phyloP scores from a whole-genome alignment of 2,329 filamentous ascomycete genomes.

The Ceratocystis cubensis region DNA sequence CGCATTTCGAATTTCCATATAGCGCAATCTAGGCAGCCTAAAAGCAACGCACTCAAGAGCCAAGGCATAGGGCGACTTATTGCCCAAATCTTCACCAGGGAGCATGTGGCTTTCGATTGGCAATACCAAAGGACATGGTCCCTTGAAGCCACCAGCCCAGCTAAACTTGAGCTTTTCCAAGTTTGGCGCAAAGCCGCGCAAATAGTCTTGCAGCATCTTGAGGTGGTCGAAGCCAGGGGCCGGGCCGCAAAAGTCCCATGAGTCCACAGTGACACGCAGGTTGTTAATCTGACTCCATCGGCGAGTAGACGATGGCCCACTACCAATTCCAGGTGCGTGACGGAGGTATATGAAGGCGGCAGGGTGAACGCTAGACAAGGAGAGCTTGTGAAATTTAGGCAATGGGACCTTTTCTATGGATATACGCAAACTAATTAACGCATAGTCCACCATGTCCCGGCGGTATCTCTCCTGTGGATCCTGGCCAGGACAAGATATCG shows the following conservation, averaged over 20 bases:
- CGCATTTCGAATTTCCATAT: slow-evolving; percentile 60
- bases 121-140: slow-evolving; percentile 61
- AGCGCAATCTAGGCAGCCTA: slow-evolving; percentile 53
- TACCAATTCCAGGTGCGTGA: slow-evolving; percentile 60
- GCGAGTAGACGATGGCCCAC: slow-evolving; percentile 55
- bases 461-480: slow-evolving; percentile 56
- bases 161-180: slow-evolving; percentile 63
- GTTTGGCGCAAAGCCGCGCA: slow-evolving; percentile 53
- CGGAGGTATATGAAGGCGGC: slow-evolving; percentile 66
- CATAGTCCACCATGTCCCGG: slow-evolving; percentile 72
- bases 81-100: slow-evolving; percentile 31
- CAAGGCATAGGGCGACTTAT: slow-evolving; percentile 31
- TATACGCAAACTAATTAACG: slow-evolving; percentile 74
- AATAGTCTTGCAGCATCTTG: slow-evolving; percentile 70
- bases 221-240: slow-evolving; percentile 55
- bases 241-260: slow-evolving; percentile 50
- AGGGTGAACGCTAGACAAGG: slow-evolving; percentile 61
- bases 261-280: slow-evolving; percentile 59
- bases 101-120: slow-evolving; percentile 35
- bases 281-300: slow-evolving; percentile 68
- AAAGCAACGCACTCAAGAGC: slow-evolving; percentile 31
- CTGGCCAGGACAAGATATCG: slow-evolving; percentile 64
- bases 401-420: slow-evolving; percentile 64
- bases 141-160: slow-evolving; percentile 60
- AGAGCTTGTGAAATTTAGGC: slow-evolving; percentile 53